Conservation (phyloP, 2,329 filamentous ascomycete species). For the Uncinocarpus reesii region DNA sequence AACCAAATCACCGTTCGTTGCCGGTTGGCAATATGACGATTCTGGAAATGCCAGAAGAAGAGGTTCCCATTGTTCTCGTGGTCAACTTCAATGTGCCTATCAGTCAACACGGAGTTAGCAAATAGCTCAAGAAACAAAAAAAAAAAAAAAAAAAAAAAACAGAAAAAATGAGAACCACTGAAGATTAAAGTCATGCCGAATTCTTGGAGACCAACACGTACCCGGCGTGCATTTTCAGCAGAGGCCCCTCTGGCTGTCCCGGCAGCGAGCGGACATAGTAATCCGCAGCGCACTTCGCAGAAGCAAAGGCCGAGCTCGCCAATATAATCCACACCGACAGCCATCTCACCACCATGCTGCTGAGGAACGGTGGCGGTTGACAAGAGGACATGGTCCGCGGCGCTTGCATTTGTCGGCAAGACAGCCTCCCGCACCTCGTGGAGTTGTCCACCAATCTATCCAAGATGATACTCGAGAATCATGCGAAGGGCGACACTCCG, state of each 20-base stretch:
- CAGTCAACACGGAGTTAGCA: slow-evolving; percentile 13
- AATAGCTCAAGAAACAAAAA: background rate
- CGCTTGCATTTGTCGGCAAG: background rate
- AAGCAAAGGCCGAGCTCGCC: slow-evolving; percentile 7
- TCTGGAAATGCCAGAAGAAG: slow-evolving; percentile 98
- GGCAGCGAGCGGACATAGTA: slow-evolving; percentile 83
- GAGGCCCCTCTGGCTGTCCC: slow-evolving; percentile 65
- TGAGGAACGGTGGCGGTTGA: background rate
- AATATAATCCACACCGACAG: slow-evolving; percentile 9
- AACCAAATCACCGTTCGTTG: slow-evolving; percentile 92
- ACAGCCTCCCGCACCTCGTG: background rate
- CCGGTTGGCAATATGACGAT: slow-evolving; percentile 83
- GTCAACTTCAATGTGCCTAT: slow-evolving; percentile 81
- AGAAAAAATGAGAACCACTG: too few species aligned
- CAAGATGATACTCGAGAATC: background rate
- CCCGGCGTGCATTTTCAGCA: slow-evolving; percentile 98
- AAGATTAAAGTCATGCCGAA: too few species aligned
- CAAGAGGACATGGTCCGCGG: slow-evolving; percentile 2
- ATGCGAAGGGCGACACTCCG: background rate
- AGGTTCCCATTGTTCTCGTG: slow-evolving; percentile 80
- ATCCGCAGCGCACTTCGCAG: slow-evolving; percentile 51
- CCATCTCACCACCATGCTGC: background rate
- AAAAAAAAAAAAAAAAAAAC: too few species aligned
- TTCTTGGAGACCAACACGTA: too few species aligned
- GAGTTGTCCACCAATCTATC: background rate